Base-by-base conservation (phyloP, 2,329 filamentous ascomycete genomes). In the Ilyonectria robusta region DNA sequence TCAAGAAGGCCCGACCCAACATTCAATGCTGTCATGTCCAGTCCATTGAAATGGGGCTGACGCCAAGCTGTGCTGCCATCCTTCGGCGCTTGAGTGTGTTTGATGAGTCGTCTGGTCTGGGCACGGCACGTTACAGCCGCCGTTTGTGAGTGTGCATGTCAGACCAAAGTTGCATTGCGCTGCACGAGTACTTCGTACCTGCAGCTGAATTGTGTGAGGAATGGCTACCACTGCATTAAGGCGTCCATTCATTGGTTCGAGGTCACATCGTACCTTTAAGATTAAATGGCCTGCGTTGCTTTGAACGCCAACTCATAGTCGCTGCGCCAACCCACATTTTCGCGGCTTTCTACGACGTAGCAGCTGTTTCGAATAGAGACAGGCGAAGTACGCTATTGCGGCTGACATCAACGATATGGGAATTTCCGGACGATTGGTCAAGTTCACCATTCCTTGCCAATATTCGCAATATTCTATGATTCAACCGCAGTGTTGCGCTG, bases 1-100 rank as follows among this genome's bases (percentile, higher is more conserved):
- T 19, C 50, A 21, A 53, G 48, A 35, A 35, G 26, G 35, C 54
- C 17, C 54, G 35, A 29, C 35, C 26, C 26, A 58, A 10, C 35
- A 2, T 13, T 42, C 46, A 40, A 47, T 53, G 47, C 17, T 31
- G 17, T 59, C 40, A n/a, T 58, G 47, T 58, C 48, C 40, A 50
- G 46, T 53, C 57, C 54, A 67, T 59, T 62, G 59, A 62, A 59
- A 67, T 47, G 46, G 26, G 50, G 53, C 46, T 42, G 53, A 42
- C 48, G 54, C 55, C 64, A 63, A 33, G 37, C 31, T 48, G 35
- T 51, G 33, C 31, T 44, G 57, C 35, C 10, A 23, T 61, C 50
- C 37, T 44, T 60, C 10, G 35, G 46, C 53, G 64, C 56, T 59
- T 63, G 59, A 31, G 21, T 23, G 21, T 64, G 59, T 64, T 56